Base-by-base conservation (phyloP, 768 basidiomycete species). In the Trametes punicea region DNA sequence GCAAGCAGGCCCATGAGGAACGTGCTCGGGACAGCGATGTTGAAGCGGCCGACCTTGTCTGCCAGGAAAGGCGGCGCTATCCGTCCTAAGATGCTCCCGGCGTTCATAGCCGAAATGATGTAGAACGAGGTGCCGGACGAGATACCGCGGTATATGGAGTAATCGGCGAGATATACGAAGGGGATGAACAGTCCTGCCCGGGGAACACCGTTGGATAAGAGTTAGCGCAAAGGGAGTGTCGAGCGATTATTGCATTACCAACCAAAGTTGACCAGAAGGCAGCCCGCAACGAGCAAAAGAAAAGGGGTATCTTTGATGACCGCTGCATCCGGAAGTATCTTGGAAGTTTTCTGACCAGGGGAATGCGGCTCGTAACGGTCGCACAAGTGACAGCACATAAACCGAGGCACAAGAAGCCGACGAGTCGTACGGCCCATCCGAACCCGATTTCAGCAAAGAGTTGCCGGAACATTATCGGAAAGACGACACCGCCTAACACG, bases 221-320 rank as follows among this genome's bases (percentile, higher is more conserved):
- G 16, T 44, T 8, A 27, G 4, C 42, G 4, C 15, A 9, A 18
- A 15, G n/a, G 21, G n/a, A 10, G 21, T 21, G 20, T 31, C 40
- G 21, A 18, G 8, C 11, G 40, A 6, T 41, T 4, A 41, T 15
- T 5, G 3, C 1, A 23, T 41, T 2, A 18, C 63, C 7, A 61
- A 87, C 86, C 85, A 31, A 87, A 71, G 18, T 83, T 81, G 13
- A 84, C 78, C 34, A 87, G 73, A 55, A 77, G 75, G 61, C 83
- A 81, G 10, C 85, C 86, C 9, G 62, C 56, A 20, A 77, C 71
- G 10, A 88, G 75, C 5, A 87, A 70, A 13, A 79, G 53, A 63
- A 84, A 88, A 15, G 71, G 74, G 0, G 64, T 36, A 64, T 87
- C 85, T 27, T 70, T 73, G 55, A 81, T 74, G 8, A 61, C 64